phyloP scores from a whole-genome alignment of 768 basidiomycete species.

The Lentinula edodes region DNA sequence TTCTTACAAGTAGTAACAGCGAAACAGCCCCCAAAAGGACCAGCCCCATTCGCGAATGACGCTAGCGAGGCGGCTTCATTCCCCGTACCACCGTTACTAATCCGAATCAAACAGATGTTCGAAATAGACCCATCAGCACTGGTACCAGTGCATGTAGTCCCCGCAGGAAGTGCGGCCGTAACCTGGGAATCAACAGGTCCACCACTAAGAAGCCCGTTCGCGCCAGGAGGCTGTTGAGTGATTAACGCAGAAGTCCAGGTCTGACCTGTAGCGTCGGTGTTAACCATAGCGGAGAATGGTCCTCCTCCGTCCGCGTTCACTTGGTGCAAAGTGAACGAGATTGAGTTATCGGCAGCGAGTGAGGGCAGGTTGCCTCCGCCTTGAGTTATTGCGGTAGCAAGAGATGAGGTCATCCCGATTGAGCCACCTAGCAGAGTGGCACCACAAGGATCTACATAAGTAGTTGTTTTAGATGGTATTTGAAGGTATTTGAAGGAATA shows the following conservation, averaged over 20 bases:
- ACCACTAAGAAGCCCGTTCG: conserved; percentile 16
- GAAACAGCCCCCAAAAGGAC: conserved; percentile 26
- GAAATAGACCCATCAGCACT: conserved; percentile 14
- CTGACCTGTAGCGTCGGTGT: conserved; percentile 20
- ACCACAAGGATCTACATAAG: conserved; percentile 16
- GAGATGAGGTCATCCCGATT: conserved; percentile 15
- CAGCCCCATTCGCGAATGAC: conserved; percentile 20
- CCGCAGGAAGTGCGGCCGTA: conserved; percentile 23
- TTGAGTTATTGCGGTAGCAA: conserved; percentile 11
- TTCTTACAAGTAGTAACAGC: conserved; percentile 11
- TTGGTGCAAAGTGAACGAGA: conserved; percentile 20
- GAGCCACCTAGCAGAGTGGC: conserved; percentile 18
- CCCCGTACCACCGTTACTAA: conserved; percentile 24
- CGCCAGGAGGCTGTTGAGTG: conserved; percentile 18
- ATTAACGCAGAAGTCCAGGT: conserved; percentile 16
- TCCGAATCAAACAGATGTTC: conserved; percentile 27
- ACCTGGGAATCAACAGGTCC: conserved; percentile 18
- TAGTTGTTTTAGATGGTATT: neutral
- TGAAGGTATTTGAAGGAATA: neutral
- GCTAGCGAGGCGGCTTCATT: neutral
- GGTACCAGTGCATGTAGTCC: conserved; percentile 26
- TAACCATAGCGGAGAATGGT: conserved; percentile 20
- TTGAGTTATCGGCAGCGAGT: conserved; percentile 15
- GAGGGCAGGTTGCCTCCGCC: conserved; percentile 18
- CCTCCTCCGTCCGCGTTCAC: conserved; percentile 26